Base-by-base conservation (phyloP, 164 flowering plant species). In the Vitis rupestris region DNA sequence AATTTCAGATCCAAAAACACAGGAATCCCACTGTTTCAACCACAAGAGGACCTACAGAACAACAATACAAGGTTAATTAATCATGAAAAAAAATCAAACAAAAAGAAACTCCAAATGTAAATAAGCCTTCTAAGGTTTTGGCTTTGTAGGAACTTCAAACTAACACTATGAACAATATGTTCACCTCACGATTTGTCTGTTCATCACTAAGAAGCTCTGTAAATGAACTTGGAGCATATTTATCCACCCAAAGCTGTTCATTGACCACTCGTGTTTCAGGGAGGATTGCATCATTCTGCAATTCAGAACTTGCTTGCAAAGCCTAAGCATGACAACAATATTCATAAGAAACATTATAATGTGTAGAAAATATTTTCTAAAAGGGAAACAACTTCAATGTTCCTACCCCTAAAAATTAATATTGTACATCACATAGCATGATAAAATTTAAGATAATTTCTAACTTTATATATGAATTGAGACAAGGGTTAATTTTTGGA, bases 171-270 rank as follows among this genome's bases (percentile, higher is more conserved):
- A 23, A 50, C 10, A 73, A 5, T 50, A 50, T 53, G 29, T 17
- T 19, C 84, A 89, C 98, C 97, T 96, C 97, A 47, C 97, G 94
- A 73, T 96, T 96, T 72, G 97, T 93, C 56, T 89, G 93, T 69
- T 96, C 99, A 74, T 91, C 99, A 76, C 98, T 96, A 66, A 96
- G 95, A 75, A 96, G 97, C 80, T 96, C 99, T 15, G 89, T 89
- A 71, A 96, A 96, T 44, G 99, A 89, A 79, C 70, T 87, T 65
- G 99, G 99, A 77, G 99, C 84, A 84, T 96, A 96, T 78, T 95
- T 95, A 70, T 95, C 94, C 68, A 95, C 99, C 99, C 99, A 95
- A 70, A 95, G 97, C 76, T 83, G 77, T 74, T 89, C 97, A 68
- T 73, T 82, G 51, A 78, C 73, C 58, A 72, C 81, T 73, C 83